Evolutionary conservation across 768 basidiomycete genomes (phyloP).

Genomic region (Galerina sulciceps): DNA sequence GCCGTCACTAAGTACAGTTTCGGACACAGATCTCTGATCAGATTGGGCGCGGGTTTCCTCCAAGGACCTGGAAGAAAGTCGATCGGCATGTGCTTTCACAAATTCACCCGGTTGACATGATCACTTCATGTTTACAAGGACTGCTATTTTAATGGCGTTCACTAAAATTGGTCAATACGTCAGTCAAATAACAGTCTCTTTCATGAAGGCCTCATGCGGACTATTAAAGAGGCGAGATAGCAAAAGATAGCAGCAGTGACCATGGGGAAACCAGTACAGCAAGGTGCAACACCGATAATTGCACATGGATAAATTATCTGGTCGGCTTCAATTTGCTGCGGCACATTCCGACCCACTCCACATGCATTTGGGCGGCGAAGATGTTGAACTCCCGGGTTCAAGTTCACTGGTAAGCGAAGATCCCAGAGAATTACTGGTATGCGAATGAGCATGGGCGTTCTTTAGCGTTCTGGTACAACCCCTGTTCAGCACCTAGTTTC

Average conservation of each 20-base stretch:
- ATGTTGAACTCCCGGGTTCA: not conserved
- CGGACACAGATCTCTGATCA: conserved; percentile 7
- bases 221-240: not conserved
- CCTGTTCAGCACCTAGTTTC: too few species aligned
- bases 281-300: not conserved
- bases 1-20: conserved; percentile 3
- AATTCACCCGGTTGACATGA: not conserved
- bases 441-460: too few species aligned
- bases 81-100: conserved; percentile 6
- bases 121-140: not conserved
- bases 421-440: too few species aligned
- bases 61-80: not conserved
- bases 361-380: not conserved
- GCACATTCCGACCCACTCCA: not conserved
- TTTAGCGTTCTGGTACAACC: too few species aligned
- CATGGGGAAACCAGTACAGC: too few species aligned
- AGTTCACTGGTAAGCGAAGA: too few species aligned
- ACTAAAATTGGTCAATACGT: too few species aligned
- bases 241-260: not conserved
- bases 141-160: too few species aligned
- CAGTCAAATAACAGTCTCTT: too few species aligned
- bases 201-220: too few species aligned
- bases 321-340: not conserved
- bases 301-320: not conserved
- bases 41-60: not conserved